phyloP scores from a whole-genome alignment of 2,329 filamentous ascomycete genomes.

The Diaporthe sp. region DNA sequence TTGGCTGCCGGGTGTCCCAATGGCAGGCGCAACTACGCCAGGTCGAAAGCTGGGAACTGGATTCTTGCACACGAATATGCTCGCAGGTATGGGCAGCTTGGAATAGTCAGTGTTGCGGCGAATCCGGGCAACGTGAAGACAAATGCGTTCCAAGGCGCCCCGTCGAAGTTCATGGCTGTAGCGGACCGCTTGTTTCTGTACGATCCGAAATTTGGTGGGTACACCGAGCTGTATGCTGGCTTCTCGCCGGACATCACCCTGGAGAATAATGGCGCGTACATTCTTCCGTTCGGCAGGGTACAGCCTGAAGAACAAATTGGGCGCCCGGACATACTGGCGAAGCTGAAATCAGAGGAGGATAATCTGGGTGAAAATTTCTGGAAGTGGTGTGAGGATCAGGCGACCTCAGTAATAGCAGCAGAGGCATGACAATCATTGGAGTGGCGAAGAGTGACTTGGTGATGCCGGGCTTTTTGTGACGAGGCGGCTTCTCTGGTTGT shows the following conservation, averaged over 20 bases:
- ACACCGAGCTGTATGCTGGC: constrained; percentile 56
- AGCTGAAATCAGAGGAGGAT: background rate
- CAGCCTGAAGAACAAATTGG: background rate
- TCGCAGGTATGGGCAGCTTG: constrained; percentile 42
- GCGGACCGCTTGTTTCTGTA: constrained; percentile 39
- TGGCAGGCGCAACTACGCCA: constrained; percentile 41
- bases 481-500: background rate
- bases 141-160: constrained; percentile 41
- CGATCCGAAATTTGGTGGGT: constrained; percentile 50
- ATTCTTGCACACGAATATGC: constrained; percentile 45
- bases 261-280: constrained; percentile 42
- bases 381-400: constrained; percentile 30
- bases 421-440: constrained; percentile 26
- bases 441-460: constrained; percentile 20
- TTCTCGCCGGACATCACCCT: constrained; percentile 52
- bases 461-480: background rate
- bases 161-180: background rate
- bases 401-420: background rate
- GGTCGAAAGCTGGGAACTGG: constrained; percentile 47
- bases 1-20: constrained; percentile 23
- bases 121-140: constrained; percentile 48
- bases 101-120: constrained; percentile 46
- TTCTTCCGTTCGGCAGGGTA: constrained; percentile 23
- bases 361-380: constrained; percentile 17
- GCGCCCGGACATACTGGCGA: constrained; percentile 15